Evolutionary conservation across 2,329 filamentous ascomycete genomes (phyloP).

Genomic region (Hysterium pulicare): DNA sequence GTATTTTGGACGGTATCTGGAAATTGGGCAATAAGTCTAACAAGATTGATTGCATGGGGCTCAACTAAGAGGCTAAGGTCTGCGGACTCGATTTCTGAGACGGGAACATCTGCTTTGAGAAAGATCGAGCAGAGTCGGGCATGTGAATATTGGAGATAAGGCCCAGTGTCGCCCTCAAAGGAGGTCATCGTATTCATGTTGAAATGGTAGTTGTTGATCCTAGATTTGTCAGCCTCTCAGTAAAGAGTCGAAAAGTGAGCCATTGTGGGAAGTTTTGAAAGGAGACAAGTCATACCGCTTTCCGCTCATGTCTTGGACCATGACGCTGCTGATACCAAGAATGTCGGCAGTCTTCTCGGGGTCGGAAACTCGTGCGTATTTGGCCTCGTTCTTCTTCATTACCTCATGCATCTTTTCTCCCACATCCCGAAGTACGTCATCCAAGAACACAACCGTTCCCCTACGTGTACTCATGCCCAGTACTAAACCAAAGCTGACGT

Average conservation of each 20-base stretch:
- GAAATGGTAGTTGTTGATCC: constrained; percentile 62
- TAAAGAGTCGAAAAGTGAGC: background rate
- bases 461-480: constrained; percentile 59
- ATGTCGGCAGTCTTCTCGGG: constrained; percentile 75
- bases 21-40: constrained; percentile 72
- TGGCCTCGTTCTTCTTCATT: constrained; percentile 81
- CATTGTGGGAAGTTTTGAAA: background rate
- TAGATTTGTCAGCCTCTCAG: constrained; percentile 16
- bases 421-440: constrained; percentile 52
- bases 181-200: constrained; percentile 74
- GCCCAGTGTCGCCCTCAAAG: constrained; percentile 76
- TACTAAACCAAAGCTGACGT: constrained; percentile 61
- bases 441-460: constrained; percentile 47
- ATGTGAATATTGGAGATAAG: constrained; percentile 76
- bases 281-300: constrained; percentile 59
- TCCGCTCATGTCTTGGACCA: constrained; percentile 92
- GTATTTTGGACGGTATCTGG: constrained; percentile 79
- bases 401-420: constrained; percentile 92
- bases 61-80: constrained; percentile 66
- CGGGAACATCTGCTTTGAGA: constrained; percentile 43
- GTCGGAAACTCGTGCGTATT: constrained; percentile 81
- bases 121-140: constrained; percentile 62
- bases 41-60: constrained; percentile 65
- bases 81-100: constrained; percentile 57
- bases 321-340: constrained; percentile 84